Evolutionary conservation across 306 rosid genomes (phyloP).

Genomic region (Macrotyloma uniflorum): DNA sequence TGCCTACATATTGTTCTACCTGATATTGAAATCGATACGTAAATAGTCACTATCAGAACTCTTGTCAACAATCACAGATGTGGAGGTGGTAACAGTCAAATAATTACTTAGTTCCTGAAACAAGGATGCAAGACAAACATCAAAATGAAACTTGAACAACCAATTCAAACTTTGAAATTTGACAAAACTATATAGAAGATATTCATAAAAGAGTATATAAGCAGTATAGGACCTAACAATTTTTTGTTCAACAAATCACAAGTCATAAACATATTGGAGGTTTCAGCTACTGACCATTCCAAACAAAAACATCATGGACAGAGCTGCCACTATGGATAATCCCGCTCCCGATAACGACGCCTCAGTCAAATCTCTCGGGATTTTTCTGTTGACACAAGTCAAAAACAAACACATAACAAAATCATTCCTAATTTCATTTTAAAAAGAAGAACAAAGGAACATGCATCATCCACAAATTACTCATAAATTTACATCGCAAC

Average conservation of each 20-base stretch:
- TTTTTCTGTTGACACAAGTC: slow-evolving; percentile 68
- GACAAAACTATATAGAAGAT: slow-evolving; percentile 25
- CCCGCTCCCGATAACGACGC: slow-evolving; percentile 97
- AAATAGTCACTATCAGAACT: slow-evolving; percentile 88
- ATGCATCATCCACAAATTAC: slow-evolving; percentile 31
- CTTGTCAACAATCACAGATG: slow-evolving; percentile 86
- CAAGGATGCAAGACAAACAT: slow-evolving; percentile 13
- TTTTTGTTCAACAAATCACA: slow-evolving; percentile 2
- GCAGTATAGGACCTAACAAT: not conserved
- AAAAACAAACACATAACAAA: slow-evolving; percentile 20
- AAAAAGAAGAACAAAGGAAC: not conserved
- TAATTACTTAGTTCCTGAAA: slow-evolving; percentile 89
- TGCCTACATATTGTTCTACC: slow-evolving; percentile 52
- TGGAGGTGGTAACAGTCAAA: slow-evolving; percentile 81
- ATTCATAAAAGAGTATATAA: not conserved
- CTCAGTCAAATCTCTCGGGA: slow-evolving; percentile 98
- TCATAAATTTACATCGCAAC: not conserved
- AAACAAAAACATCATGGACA: slow-evolving; percentile 82
- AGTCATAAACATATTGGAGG: slow-evolving; percentile 7
- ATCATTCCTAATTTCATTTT: not conserved
- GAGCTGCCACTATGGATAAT: slow-evolving; percentile 85
- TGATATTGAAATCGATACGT: slow-evolving; percentile 85
- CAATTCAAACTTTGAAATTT: slow-evolving; percentile 11
- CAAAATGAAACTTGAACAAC: slow-evolving; percentile 19
- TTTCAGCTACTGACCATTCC: slow-evolving; percentile 76